Evolutionary conservation across 805 yeast genomes (phyloP).

Genomic region (Lipomyces yamadae): DNA sequence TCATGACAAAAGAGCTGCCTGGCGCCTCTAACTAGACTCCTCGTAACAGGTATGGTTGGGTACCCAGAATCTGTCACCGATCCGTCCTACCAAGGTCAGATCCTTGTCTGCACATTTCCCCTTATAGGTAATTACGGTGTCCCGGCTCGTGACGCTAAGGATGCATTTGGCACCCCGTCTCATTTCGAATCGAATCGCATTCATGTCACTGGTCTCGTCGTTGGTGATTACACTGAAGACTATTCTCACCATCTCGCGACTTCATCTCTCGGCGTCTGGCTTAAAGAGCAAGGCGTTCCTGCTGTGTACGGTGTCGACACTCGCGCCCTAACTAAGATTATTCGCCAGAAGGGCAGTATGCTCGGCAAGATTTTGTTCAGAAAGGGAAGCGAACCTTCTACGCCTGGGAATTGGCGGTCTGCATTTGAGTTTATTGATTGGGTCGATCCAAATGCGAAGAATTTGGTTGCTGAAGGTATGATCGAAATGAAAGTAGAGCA

Average conservation of each 20-base stretch:
- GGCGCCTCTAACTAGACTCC: not conserved
- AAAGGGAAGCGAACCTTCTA: constrained; percentile 40
- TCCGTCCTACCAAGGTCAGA: constrained; percentile 97
- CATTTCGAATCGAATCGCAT: constrained; percentile 91
- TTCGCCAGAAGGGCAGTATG: constrained; percentile 91
- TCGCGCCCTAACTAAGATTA: constrained; percentile 88
- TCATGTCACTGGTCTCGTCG: constrained; percentile 95
- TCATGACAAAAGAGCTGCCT: constrained; percentile 2
- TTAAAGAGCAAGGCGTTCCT: constrained; percentile 87
- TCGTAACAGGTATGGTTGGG: constrained; percentile 67
- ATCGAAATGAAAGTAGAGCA: not conserved
- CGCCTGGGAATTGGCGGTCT: constrained; percentile 60
- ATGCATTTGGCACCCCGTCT: constrained; percentile 79
- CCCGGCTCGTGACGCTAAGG: constrained; percentile 80
- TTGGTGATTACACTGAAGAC: constrained; percentile 95
- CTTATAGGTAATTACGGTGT: constrained; percentile 98
- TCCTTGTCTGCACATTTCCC: constrained; percentile 95
- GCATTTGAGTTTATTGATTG: constrained; percentile 80
- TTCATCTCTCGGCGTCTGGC: constrained; percentile 92
- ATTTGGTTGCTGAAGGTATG: constrained; percentile 73
- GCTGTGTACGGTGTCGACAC: constrained; percentile 98
- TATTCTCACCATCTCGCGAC: constrained; percentile 92
- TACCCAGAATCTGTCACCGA: constrained; percentile 99
- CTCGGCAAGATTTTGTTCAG: constrained; percentile 84
- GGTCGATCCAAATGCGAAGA: constrained; percentile 89